Conservation (phyloP, 2,329 filamentous ascomycete genomes). For the Fusarium circinatum region DNA sequence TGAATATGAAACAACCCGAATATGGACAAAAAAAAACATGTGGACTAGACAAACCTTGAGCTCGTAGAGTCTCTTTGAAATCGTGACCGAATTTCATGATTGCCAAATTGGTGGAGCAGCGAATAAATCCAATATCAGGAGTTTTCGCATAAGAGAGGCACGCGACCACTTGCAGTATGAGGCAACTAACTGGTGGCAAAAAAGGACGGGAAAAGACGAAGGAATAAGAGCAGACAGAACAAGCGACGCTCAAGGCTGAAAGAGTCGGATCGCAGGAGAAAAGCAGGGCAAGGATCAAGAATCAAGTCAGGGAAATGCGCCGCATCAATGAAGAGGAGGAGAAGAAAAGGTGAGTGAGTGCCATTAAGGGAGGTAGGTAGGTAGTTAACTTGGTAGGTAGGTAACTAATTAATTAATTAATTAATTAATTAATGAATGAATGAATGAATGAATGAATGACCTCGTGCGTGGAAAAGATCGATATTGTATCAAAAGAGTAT, state of each 20-base stretch:
- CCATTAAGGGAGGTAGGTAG: not conserved
- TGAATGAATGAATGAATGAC: constrained; percentile 7
- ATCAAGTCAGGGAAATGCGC: constrained; percentile 25
- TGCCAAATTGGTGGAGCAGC: constrained; percentile 16
- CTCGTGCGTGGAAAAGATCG: constrained; percentile 29
- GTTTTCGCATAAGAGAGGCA: constrained; percentile 29
- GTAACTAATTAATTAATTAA: not conserved
- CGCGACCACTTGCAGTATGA: constrained; percentile 37
- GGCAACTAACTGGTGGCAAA: constrained; percentile 17
- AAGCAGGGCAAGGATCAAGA: constrained; percentile 3
- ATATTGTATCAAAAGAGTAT: constrained; percentile 8
- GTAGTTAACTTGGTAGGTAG: not conserved
- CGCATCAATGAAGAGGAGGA: constrained; percentile 14
- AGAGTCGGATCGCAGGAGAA: not conserved
- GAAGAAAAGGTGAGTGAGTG: not conserved
- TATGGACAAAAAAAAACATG: not conserved
- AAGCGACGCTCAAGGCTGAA: constrained; percentile 6
- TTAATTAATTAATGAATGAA: not conserved
- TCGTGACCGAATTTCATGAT: constrained; percentile 88
- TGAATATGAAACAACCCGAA: not conserved
- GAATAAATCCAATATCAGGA: constrained; percentile 11
- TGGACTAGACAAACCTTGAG: constrained; percentile 59
- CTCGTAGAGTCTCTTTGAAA: constrained; percentile 75
- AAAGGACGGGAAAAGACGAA: constrained; percentile 2
- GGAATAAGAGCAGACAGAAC: not conserved